A percentile compares a stretch with the other conserved stretches of the same genome.
Conservation (phyloP, 306 rosid genomes). For the Arachis stenosperma region DNA sequence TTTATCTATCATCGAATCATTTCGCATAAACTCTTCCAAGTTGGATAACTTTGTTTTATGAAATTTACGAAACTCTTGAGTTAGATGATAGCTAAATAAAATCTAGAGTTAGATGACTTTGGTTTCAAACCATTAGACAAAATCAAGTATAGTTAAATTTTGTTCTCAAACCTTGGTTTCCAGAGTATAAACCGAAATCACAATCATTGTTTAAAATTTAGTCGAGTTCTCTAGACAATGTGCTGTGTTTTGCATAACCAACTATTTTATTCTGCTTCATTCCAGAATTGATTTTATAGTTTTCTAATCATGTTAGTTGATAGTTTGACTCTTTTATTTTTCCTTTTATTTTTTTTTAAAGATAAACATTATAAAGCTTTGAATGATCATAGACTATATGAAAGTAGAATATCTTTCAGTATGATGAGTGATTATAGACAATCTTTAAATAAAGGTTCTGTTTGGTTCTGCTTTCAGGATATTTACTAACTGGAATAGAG, state of each 20-base stretch:
- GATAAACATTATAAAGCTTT: background rate
- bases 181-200: too few relatives aligned
- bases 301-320: background rate
- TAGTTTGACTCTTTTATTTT: background rate
- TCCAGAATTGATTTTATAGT: background rate
- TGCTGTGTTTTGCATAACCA: background rate
- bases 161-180: too few relatives aligned
- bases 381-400: background rate
- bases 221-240: background rate
- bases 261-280: conserved; percentile 7
- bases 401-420: background rate
- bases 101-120: too few relatives aligned
- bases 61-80: too few relatives aligned
- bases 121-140: too few relatives aligned
- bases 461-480: conserved; percentile 43
- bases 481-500: conserved; percentile 28
- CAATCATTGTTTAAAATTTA: background rate
- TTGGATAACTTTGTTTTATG: too few relatives aligned
- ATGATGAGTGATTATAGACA: background rate
- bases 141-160: too few relatives aligned
- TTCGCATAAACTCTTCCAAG: too few relatives aligned
- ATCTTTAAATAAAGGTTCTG: conserved; percentile 23
- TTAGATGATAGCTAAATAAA: too few relatives aligned
- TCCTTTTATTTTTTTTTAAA: background rate
- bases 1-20: too few relatives aligned